A percentile compares a stretch with the other conserved stretches of the same genome.
Conservation (phyloP, 2,329 filamentous ascomycete species). For the Colletotrichum higginsianum region DNA sequence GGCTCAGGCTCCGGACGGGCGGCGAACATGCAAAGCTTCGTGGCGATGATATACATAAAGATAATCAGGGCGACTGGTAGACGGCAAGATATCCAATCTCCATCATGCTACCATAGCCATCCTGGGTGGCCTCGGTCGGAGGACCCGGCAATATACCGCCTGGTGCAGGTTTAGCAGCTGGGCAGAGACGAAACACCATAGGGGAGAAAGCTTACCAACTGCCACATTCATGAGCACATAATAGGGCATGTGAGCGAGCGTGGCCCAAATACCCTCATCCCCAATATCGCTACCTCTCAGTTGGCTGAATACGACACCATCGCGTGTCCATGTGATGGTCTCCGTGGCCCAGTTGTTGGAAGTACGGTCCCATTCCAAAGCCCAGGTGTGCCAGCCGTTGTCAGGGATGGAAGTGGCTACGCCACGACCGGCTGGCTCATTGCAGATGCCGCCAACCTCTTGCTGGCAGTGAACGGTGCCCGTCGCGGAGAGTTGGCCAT, state of each 20-base stretch:
- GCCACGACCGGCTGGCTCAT: slow-evolving; percentile 63
- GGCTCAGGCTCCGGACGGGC: neutral
- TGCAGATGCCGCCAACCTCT: slow-evolving; percentile 62
- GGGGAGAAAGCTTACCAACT: slow-evolving; percentile 59
- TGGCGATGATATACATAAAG: neutral
- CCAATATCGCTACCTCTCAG: slow-evolving; percentile 62
- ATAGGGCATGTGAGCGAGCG: slow-evolving; percentile 64
- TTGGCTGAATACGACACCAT: slow-evolving; percentile 60
- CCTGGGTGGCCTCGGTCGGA: slow-evolving; percentile 62
- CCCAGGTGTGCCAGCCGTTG: slow-evolving; percentile 64
- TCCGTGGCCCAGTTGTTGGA: slow-evolving; percentile 61
- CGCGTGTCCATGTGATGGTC: slow-evolving; percentile 66
- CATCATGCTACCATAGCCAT: slow-evolving; percentile 64
- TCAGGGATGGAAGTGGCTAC: slow-evolving; percentile 54
- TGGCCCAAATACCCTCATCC: slow-evolving; percentile 63
- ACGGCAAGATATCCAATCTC: slow-evolving; percentile 67
- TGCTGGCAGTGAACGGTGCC: slow-evolving; percentile 68
- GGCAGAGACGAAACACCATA: neutral
- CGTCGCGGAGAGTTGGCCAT: slow-evolving; percentile 62
- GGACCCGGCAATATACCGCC: slow-evolving; percentile 55
- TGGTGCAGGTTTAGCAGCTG: slow-evolving; percentile 13
- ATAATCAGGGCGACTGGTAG: slow-evolving; percentile 46
- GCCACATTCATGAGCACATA: slow-evolving; percentile 70
- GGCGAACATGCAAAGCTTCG: neutral
- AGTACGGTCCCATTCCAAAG: slow-evolving; percentile 65